A percentile compares a stretch with the other conserved stretches of the same genome.
Evolutionary conservation across 2,329 filamentous ascomycete genomes (phyloP).

Genomic region (Fusarium liriodendri): DNA sequence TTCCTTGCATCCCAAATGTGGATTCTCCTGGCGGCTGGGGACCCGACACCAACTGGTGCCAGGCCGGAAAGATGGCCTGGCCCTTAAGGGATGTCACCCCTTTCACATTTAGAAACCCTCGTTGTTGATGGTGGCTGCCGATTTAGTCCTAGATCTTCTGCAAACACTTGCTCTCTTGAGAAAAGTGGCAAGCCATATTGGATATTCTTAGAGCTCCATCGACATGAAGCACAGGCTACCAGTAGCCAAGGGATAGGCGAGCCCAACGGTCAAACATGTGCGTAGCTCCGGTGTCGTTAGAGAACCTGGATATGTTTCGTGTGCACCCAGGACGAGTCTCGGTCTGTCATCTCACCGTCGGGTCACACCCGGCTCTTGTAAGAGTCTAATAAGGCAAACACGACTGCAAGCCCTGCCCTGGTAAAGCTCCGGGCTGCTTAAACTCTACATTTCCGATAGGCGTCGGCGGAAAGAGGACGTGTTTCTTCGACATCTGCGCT

Average conservation of each 20-base stretch:
- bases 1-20: constrained; percentile 37
- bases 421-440: background rate
- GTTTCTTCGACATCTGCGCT: background rate
- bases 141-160: background rate
- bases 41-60: background rate
- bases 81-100: constrained; percentile 16
- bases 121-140: background rate
- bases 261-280: background rate
- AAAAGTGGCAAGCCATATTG: background rate
- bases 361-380: background rate
- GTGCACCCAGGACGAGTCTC: background rate
- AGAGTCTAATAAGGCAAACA: background rate
- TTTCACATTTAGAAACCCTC: constrained; percentile 19
- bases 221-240: background rate
- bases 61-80: constrained; percentile 2
- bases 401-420: background rate
- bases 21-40: constrained; percentile 19
- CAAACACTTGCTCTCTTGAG: background rate
- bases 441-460: background rate
- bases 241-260: background rate
- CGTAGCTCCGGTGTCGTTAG: background rate
- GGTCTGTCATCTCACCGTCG: background rate
- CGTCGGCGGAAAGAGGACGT: background rate
- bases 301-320: background rate
- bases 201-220: background rate